Conservation (phyloP, 106 monocot genomes). For the Iris macrosiphon region DNA sequence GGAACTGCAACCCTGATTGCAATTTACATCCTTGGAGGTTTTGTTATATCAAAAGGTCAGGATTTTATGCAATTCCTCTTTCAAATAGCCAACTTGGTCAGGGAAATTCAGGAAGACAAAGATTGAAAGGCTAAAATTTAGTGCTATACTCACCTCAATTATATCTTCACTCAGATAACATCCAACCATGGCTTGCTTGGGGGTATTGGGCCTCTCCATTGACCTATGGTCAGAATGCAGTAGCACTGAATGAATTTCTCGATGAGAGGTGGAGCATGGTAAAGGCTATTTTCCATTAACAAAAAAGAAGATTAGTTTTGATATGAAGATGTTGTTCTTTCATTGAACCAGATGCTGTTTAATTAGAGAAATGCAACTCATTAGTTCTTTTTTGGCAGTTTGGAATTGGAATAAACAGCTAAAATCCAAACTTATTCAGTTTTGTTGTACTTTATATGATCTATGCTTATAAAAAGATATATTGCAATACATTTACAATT, state of each 20-base stretch:
- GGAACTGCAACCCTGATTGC: constrained; percentile 32
- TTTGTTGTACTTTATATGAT: too few relatives aligned
- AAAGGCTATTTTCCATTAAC: constrained; percentile 9
- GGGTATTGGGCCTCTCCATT: constrained; percentile 76
- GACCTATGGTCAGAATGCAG: constrained; percentile 76
- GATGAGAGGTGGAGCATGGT: constrained; percentile 66
- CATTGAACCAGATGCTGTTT: too few relatives aligned
- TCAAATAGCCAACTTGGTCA: too few relatives aligned
- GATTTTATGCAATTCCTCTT: too few relatives aligned
- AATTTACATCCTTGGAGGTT: constrained; percentile 49
- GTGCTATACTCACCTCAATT: neutral
- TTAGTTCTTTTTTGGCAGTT: too few relatives aligned
- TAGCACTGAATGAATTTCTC: constrained; percentile 83
- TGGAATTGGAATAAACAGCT: too few relatives aligned
- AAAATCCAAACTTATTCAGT: too few relatives aligned
- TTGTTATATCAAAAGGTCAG: constrained; percentile 52
- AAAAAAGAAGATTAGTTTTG: neutral
- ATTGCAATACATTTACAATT: too few relatives aligned
- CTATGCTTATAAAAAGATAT: too few relatives aligned
- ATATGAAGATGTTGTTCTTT: too few relatives aligned
- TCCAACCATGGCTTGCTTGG: constrained; percentile 71
- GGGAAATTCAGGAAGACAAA: neutral
- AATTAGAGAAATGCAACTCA: too few relatives aligned
- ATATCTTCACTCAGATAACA: constrained; percentile 33
- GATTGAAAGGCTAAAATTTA: neutral